Percentiles rank a stretch among this genome's conserved stretches.
Evolutionary conservation across 345 rosid species (phyloP).

Genomic region (Acer saccharum): DNA sequence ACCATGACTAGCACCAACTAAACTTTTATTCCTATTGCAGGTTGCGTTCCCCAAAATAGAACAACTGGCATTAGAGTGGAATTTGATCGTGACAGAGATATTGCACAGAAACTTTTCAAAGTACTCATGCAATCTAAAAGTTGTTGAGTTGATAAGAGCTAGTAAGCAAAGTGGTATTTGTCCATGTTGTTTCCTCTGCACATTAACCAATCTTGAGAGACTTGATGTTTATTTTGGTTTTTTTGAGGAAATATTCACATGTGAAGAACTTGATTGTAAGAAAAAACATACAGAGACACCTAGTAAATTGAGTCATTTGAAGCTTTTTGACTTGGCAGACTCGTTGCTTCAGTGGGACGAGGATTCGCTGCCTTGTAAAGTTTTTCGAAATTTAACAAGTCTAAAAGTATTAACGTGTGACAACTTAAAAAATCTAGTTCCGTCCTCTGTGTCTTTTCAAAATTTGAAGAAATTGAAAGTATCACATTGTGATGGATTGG

Average conservation of each 20-base stretch:
- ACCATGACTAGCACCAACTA: too few species aligned
- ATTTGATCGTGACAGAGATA: too few species aligned
- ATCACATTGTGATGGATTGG: too few species aligned
- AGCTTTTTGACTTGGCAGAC: too few species aligned
- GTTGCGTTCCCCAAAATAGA: background rate
- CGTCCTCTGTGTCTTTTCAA: slow-evolving; percentile 15
- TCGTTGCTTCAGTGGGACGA: too few species aligned
- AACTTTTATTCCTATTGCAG: background rate
- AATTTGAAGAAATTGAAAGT: too few species aligned
- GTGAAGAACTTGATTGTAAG: background rate
- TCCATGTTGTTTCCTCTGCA: too few species aligned
- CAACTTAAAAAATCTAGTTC: slow-evolving; percentile 7
- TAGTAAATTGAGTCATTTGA: background rate
- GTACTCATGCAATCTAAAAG: background rate
- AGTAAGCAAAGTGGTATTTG: too few species aligned
- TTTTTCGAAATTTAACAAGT: background rate
- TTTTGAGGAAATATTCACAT: background rate
- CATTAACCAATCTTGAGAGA: too few species aligned
- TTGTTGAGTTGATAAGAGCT: background rate
- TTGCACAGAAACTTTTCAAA: background rate
- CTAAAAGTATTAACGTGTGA: slow-evolving; percentile 15
- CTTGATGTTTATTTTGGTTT: too few species aligned
- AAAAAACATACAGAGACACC: background rate
- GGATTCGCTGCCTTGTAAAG: too few species aligned
- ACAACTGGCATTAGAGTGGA: too few species aligned